Conservation (phyloP, 1,139 yeast genomes). For the Magnusiomyces ingens region DNA sequence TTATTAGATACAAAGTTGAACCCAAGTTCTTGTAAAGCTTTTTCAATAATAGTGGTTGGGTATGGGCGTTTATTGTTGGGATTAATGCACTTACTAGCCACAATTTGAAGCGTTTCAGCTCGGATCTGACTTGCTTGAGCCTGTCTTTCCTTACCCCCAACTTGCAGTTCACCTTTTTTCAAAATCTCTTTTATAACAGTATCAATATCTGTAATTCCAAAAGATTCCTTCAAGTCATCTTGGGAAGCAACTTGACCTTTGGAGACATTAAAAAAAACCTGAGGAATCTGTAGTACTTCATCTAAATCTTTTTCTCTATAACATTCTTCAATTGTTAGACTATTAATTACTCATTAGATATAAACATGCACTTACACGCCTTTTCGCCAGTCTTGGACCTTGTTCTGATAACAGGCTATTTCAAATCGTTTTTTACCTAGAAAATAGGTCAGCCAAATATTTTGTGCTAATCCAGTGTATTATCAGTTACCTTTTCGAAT, state of each 20-base stretch:
- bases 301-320: slow-evolving; percentile 77
- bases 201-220: slow-evolving; percentile 71
- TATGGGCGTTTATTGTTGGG: slow-evolving; percentile 86
- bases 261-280: slow-evolving; percentile 84
- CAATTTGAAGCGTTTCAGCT: slow-evolving; percentile 74
- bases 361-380: slow-evolving; percentile 43
- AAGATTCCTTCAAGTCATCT: slow-evolving; percentile 68
- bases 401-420: slow-evolving; percentile 93
- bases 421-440: slow-evolving; percentile 71
- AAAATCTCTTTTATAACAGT: slow-evolving; percentile 70
- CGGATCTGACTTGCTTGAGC: slow-evolving; percentile 68
- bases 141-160: slow-evolving; percentile 87
- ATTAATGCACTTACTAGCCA: slow-evolving; percentile 86
- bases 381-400: slow-evolving; percentile 90
- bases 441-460: neutral
- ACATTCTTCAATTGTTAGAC: neutral
- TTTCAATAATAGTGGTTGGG: slow-evolving; percentile 90
- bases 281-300: slow-evolving; percentile 94
- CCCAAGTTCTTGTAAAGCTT: slow-evolving; percentile 72
- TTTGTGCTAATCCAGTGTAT: neutral
- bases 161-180: slow-evolving; percentile 86
- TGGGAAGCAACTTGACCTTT: slow-evolving; percentile 91
- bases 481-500: slow-evolving; percentile 60
- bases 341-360: neutral
- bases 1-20: slow-evolving; percentile 75